These are phyloP conservation scores for Porcisia hertigi DNA, from an alignment of 208 protist species.

Conservation along the genomic window DNA sequence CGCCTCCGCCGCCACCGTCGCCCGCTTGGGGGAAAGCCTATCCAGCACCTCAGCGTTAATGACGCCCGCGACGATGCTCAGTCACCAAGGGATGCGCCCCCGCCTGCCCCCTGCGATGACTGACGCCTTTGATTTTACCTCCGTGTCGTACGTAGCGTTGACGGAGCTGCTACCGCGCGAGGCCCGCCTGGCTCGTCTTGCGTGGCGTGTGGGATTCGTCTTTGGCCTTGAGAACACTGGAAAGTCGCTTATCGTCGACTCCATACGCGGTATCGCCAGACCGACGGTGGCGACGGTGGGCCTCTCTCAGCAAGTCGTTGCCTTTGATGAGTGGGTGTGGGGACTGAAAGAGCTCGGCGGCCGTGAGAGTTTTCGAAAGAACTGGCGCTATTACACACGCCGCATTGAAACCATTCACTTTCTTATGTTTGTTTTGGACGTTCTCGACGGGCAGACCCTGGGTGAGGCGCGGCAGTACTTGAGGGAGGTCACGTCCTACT, in stretches of 20 bases:
- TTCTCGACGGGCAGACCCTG: conserved; percentile 42
- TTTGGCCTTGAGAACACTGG: conserved; percentile 83
- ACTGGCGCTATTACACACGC: conserved; percentile 76
- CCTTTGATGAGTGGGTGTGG: conserved; percentile 87
- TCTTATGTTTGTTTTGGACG: conserved; percentile 79
- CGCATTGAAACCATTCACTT: conserved; percentile 76
- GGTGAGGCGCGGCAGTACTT: conserved; percentile 63
- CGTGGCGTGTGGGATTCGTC: conserved; percentile 69
- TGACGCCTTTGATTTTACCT: conserved; percentile 57
- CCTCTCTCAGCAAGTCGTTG: conserved; percentile 65
- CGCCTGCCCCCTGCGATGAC: background rate
- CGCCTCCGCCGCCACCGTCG: background rate
- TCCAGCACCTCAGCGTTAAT: background rate
- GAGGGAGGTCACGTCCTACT: conserved; percentile 53
- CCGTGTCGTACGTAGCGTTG: conserved; percentile 61
- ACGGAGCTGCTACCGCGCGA: conserved; percentile 75
- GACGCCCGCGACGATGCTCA: background rate
- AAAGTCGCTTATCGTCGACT: conserved; percentile 84
- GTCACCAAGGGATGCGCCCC: background rate
- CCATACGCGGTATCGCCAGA: conserved; percentile 57
- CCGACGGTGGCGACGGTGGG: conserved; percentile 81
- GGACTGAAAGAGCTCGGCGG: conserved; percentile 81
- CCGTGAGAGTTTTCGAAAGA: conserved; percentile 78
- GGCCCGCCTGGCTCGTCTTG: conserved; percentile 46
- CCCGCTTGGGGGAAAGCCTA: background rate